Evolutionary conservation across 306 rosid genomes (phyloP), one percentile per base, ranked within the genome.

Genomic region (Lathyrus aphaca): DNA sequence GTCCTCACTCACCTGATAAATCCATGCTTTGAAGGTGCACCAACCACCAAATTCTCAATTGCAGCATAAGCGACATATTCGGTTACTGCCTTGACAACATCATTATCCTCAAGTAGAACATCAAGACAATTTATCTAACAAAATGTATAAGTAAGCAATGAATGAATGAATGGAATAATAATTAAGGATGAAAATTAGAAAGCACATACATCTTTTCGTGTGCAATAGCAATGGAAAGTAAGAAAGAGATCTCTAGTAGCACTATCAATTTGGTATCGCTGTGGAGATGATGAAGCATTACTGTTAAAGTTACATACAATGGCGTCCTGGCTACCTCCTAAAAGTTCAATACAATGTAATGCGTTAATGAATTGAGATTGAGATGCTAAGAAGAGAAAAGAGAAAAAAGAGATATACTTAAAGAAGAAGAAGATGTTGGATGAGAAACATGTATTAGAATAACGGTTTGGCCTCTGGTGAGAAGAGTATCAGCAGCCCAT

Each of bases 161-260:
- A 2, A 45, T 45, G 0, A 46, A 45, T 5, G 0, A 45, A 46
- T 17, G 7, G 37, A 32, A 6, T 1, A 32, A 32, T 32, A 5
- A 32, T 23, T 23, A 23, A 32, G 38, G 38, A 32, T 7, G 39
- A 35, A n/a, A n/a, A n/a, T n/a, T n/a, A n/a, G n/a, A n/a, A n/a
- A n/a, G n/a, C n/a, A n/a, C n/a, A n/a, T n/a, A 91, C 99, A 46
- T 91, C 95, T 82, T 94, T 94, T 38, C 99, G 97, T 4, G 96
- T 84, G 69, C 99, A 95, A 77, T 87, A 95, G 80, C 99, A 95
- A 76, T 91, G 99, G 77, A 86, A 91, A 38, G 88, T 84, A 35
- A 77, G 87, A 60, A 95, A 89, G 14, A 95, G 69, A 61, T 87
- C 95, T 64, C 64, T 79, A n/a, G 85, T 83, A 66, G 50, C 29